These are phyloP conservation scores for Delitschia confertaspora DNA, from an alignment of 495 filamentous ascomycete species.

Conservation along the genomic window DNA sequence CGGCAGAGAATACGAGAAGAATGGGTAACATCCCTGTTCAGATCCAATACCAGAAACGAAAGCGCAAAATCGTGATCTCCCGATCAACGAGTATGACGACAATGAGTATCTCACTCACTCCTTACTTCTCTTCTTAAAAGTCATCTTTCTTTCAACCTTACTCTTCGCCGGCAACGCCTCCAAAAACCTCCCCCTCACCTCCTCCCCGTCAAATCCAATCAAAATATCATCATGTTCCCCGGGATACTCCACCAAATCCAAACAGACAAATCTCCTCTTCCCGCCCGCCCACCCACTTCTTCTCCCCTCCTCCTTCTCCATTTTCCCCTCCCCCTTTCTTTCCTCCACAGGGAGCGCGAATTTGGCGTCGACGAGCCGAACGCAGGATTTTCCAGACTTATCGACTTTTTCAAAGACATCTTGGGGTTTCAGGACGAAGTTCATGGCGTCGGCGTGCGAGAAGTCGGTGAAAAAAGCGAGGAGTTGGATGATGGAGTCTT, in stretches of 20 bases:
- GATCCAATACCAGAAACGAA: no score
- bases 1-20: no score
- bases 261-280: slow-evolving; percentile 60
- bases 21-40: no score
- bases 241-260: slow-evolving; percentile 80
- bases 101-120: no score
- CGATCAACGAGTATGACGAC: no score
- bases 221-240: slow-evolving; percentile 85
- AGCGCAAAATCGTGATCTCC: no score
- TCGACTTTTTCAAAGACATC: slow-evolving; percentile 68
- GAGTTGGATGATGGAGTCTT: slow-evolving; percentile 62
- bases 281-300: slow-evolving; percentile 39
- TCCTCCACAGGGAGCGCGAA: slow-evolving; percentile 59
- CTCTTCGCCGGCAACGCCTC: slow-evolving; percentile 32
- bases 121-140: slow-evolving; percentile 17
- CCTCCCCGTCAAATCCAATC: slow-evolving; percentile 68
- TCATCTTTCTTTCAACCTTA: slow-evolving; percentile 26
- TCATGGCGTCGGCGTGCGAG: slow-evolving; percentile 75
- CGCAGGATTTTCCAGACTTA: slow-evolving; percentile 53
- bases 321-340: slow-evolving; percentile 24
- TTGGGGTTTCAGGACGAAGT: slow-evolving; percentile 69
- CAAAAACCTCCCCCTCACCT: slow-evolving; percentile 35
- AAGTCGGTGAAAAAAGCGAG: slow-evolving; percentile 79
- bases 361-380: slow-evolving; percentile 79
- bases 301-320: slow-evolving; percentile 22